Conservation (phyloP, 2,329 filamentous ascomycete genomes). For the Talaromyces verruculosus region DNA sequence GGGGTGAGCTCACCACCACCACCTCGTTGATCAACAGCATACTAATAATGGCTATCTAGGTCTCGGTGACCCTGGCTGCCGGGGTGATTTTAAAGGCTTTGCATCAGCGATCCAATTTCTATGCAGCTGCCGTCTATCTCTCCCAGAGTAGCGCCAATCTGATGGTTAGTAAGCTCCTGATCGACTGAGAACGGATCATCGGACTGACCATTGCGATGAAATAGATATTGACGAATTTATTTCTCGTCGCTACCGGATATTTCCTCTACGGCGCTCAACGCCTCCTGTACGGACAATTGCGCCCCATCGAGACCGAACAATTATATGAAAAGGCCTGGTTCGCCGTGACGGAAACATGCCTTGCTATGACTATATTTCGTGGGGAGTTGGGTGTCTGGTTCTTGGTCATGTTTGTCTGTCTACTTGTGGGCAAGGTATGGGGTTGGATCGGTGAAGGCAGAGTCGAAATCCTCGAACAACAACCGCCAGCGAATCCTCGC, state of each 20-base stretch:
- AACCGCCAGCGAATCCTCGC: constrained; percentile 82
- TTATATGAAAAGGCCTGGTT: constrained; percentile 98
- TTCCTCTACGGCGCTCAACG: constrained; percentile 86
- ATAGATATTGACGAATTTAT: constrained; percentile 82
- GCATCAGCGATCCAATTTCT: constrained; percentile 95
- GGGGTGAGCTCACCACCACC: constrained; percentile 39
- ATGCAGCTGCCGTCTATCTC: constrained; percentile 94
- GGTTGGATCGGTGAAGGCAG: constrained; percentile 96
- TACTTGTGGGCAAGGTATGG: constrained; percentile 95
- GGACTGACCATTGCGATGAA: neutral
- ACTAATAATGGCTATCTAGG: constrained; percentile 48
- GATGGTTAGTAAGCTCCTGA: constrained; percentile 60
- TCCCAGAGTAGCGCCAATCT: constrained; percentile 94
- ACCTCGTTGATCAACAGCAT: constrained; percentile 2
- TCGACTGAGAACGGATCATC: neutral
- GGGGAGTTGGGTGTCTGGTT: constrained; percentile 95
- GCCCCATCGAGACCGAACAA: constrained; percentile 93
- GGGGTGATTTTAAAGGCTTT: constrained; percentile 86
- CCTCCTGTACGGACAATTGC: constrained; percentile 83
- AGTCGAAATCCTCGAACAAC: constrained; percentile 91
- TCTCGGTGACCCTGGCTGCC: constrained; percentile 79
- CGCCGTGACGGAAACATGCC: constrained; percentile 90
- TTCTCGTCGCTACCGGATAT: constrained; percentile 75
- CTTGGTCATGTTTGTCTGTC: constrained; percentile 89
- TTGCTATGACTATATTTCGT: constrained; percentile 97